Evolutionary conservation across 352 stramenopile genomes (phyloP).

Genomic region (Phytophthora tubulina): DNA sequence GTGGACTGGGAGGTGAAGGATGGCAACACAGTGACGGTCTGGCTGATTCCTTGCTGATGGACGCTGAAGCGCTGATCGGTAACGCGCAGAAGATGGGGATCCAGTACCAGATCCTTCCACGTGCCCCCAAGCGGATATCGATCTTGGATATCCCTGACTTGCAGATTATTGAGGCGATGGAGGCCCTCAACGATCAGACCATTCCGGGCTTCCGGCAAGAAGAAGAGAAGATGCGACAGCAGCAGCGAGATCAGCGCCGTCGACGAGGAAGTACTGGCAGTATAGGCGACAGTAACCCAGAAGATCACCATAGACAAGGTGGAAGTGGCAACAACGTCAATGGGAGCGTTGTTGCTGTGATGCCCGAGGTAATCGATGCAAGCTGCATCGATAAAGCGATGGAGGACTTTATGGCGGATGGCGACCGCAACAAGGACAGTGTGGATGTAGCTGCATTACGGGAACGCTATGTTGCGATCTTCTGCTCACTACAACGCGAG

Average conservation of each 20-base stretch:
- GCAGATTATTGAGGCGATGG: constrained; percentile 70
- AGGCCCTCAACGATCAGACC: constrained; percentile 27
- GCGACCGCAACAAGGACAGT: constrained; percentile 22
- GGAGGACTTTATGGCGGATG: constrained; percentile 48
- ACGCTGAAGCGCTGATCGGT: constrained; percentile 76
- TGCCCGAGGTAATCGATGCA: constrained; percentile 38
- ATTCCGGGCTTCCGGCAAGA: constrained; percentile 25
- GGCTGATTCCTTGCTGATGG: constrained; percentile 66
- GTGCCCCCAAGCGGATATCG: constrained; percentile 65
- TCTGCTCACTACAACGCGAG: constrained; percentile 70
- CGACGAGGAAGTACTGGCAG: constrained; percentile 32
- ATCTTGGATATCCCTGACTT: constrained; percentile 74
- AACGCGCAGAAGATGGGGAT: constrained; percentile 79
- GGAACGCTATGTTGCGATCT: constrained; percentile 72
- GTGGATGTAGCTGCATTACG: constrained; percentile 51
- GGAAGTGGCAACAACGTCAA: constrained; percentile 36
- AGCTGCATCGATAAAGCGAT: constrained; percentile 67
- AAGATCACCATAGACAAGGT: constrained; percentile 20
- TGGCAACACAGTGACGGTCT: constrained; percentile 45
- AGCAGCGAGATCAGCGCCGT: constrained; percentile 35
- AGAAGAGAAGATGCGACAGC: constrained; percentile 31
- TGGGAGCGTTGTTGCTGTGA: constrained; percentile 29
- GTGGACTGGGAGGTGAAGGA: constrained; percentile 27
- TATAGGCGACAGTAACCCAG: constrained; percentile 26
- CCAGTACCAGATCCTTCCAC: constrained; percentile 66